Conservation (phyloP, 176 grass and related monocot species). For the Carex myosuroides region DNA sequence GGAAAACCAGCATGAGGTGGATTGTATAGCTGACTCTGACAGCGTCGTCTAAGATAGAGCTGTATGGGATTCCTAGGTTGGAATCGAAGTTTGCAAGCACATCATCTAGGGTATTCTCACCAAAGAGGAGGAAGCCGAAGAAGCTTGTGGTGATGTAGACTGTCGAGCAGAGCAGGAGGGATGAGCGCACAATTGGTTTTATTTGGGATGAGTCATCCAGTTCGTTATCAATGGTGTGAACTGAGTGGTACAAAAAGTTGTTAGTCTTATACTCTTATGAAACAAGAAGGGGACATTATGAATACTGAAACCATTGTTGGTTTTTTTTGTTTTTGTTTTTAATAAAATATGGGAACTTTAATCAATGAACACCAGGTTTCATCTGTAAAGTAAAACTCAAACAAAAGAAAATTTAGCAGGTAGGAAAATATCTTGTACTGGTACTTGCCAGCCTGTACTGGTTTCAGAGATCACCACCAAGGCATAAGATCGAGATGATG, state of each 20-base stretch:
- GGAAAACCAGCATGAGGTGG: slow-evolving; percentile 97
- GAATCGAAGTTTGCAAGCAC: slow-evolving; percentile 93
- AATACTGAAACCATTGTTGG: not conserved
- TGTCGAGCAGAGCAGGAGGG: slow-evolving; percentile 60
- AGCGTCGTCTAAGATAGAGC: slow-evolving; percentile 61
- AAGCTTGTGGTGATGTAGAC: slow-evolving; percentile 86
- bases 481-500: not conserved
- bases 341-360: not conserved
- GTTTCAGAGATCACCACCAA: not conserved
- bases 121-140: slow-evolving; percentile 86
- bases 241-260: slow-evolving; percentile 36
- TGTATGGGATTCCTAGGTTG: slow-evolving; percentile 85
- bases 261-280: not conserved
- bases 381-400: not conserved
- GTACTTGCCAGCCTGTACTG: too few relatives aligned
- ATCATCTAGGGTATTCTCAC: slow-evolving; percentile 67
- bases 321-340: too few relatives aligned
- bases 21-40: slow-evolving; percentile 85
- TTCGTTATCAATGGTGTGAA: slow-evolving; percentile 80
- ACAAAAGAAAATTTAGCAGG: not conserved
- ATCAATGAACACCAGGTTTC: not conserved
- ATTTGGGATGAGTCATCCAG: slow-evolving; percentile 76
- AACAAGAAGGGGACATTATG: not conserved
- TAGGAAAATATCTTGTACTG: too few relatives aligned
- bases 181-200: slow-evolving; percentile 69